A percentile compares a stretch with the other conserved stretches of the same genome.
Conservation (phyloP, 2,329 filamentous ascomycete species). For the Fusarium marasasianum region DNA sequence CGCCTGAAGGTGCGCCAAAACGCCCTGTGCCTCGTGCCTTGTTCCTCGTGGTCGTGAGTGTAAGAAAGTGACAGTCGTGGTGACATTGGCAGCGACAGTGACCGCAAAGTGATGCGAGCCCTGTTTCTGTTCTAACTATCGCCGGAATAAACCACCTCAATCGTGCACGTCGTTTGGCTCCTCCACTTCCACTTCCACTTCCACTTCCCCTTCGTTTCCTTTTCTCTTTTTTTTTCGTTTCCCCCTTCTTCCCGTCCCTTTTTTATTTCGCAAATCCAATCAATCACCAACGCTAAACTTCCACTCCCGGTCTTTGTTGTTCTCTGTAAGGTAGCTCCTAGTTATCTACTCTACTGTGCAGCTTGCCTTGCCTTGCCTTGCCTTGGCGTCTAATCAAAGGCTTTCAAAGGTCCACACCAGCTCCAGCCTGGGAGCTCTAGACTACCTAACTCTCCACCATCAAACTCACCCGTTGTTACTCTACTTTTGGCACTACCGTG, state of each 20-base stretch:
- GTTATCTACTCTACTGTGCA: neutral
- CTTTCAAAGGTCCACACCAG: conserved; percentile 42
- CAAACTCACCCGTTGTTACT: conserved; percentile 37
- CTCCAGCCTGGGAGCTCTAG: conserved; percentile 41
- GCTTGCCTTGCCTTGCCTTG: neutral
- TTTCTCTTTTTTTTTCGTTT: neutral
- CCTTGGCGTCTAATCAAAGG: conserved; percentile 32
- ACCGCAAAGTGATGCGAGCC: neutral
- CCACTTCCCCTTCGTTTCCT: neutral
- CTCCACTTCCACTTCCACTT: conserved; percentile 12
- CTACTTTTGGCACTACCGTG: conserved; percentile 27
- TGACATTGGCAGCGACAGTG: conserved; percentile 2
- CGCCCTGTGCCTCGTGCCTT: conserved; percentile 30
- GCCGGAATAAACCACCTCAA: conserved; percentile 37
- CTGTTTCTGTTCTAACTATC: neutral
- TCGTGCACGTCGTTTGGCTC: conserved; percentile 20
- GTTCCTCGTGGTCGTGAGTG: conserved; percentile 22
- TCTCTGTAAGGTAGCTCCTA: conserved; percentile 6
- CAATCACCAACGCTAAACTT: neutral
- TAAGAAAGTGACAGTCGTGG: conserved; percentile 16
- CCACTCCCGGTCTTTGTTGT: neutral
- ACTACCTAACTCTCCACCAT: conserved; percentile 37
- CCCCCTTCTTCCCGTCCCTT: neutral
- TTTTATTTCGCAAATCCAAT: neutral
- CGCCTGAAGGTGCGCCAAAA: conserved; percentile 18